Base-by-base conservation (phyloP, 2,329 filamentous ascomycete genomes). In the Gaeumannomyces sp. region DNA sequence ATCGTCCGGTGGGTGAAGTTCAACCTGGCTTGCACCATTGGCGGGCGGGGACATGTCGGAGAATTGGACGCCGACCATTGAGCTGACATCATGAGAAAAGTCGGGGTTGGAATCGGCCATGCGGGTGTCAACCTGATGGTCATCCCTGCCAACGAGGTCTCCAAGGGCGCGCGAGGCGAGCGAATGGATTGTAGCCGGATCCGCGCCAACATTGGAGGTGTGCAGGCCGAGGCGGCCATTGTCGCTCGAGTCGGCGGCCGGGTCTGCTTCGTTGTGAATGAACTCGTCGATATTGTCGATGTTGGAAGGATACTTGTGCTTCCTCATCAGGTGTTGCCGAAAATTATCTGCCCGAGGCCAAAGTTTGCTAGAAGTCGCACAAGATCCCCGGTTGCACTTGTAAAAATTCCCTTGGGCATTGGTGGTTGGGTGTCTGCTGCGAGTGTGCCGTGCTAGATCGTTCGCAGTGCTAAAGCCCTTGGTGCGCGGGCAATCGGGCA, bases 311-410 rank as follows among this genome's bases (percentile, higher is more conserved):
- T 72, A 73, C 0, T 68, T 67, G 73, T 97, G 93, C 70, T 91
- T 86, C 14, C 89, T 84, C 62, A 78, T 80, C 60, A 96, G 81
- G 72, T 97, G 93, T 50, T 89, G 86, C 67, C 88, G 88, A 74
- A 97, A 97, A 72, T 97, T 97, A 75, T 97, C 93, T 62, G 88
- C 80, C 28, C 93, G 85, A 0, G 90, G 89, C 91, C 91, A 97
- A 50, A 82, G 77, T 73, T 96, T 96, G 1, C 78, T 78, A 67
- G 80, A 87, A 29, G 79, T 83, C 29, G 77, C 79, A 70, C 89
- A 92, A 22, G 77, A 71, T 8, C 76, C 75, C 7, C 84, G 77
- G 62, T 80, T 81, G 72, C 91, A 95, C 65, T 80, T 82, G 68
- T 83, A 91, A 56, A 79, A 79, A 66, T 82, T 82, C 59, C 78